Conservation (phyloP, 2,329 filamentous ascomycete genomes). For the Trichoderma sp. region DNA sequence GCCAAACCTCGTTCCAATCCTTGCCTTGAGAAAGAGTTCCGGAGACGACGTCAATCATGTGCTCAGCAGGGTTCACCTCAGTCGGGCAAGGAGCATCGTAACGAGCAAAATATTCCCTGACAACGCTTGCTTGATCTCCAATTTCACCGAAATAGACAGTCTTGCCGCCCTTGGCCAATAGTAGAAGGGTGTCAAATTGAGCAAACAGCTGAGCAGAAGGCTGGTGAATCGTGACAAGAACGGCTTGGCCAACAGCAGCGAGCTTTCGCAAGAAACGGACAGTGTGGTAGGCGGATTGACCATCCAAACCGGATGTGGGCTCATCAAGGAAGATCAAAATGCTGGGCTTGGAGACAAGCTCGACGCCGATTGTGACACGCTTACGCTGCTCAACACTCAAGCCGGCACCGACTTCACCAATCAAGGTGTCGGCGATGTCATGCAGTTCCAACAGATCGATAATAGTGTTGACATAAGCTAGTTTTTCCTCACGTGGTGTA, state of each 20-base stretch:
- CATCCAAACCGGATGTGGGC: slow-evolving; percentile 66
- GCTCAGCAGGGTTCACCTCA: slow-evolving; percentile 72
- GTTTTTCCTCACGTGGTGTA: slow-evolving; percentile 65
- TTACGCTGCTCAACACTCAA: slow-evolving; percentile 57
- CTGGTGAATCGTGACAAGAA: slow-evolving; percentile 71
- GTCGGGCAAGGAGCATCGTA: slow-evolving; percentile 64
- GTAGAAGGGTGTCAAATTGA: slow-evolving; percentile 65
- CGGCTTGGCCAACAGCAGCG: slow-evolving; percentile 65
- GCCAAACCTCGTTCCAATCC: slow-evolving; percentile 73
- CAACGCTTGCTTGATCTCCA: slow-evolving; percentile 53
- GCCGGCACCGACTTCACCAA: slow-evolving; percentile 52
- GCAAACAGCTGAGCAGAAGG: slow-evolving; percentile 67
- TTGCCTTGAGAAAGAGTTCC: slow-evolving; percentile 47
- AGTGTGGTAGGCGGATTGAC: slow-evolving; percentile 66
- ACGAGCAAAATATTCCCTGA: slow-evolving; percentile 65
- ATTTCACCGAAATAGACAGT: slow-evolving; percentile 70
- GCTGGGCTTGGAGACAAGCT: slow-evolving; percentile 62
- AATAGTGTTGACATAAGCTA: slow-evolving; percentile 75
- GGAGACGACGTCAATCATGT: slow-evolving; percentile 66
- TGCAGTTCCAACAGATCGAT: slow-evolving; percentile 62
- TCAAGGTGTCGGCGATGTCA: slow-evolving; percentile 50
- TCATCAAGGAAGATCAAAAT: slow-evolving; percentile 63
- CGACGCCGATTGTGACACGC: slow-evolving; percentile 61
- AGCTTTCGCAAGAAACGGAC: slow-evolving; percentile 67
- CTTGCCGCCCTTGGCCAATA: slow-evolving; percentile 65